phyloP scores from a whole-genome alignment of 164 flowering plant genomes.

The Kalanchoe fedtschenkoi region DNA sequence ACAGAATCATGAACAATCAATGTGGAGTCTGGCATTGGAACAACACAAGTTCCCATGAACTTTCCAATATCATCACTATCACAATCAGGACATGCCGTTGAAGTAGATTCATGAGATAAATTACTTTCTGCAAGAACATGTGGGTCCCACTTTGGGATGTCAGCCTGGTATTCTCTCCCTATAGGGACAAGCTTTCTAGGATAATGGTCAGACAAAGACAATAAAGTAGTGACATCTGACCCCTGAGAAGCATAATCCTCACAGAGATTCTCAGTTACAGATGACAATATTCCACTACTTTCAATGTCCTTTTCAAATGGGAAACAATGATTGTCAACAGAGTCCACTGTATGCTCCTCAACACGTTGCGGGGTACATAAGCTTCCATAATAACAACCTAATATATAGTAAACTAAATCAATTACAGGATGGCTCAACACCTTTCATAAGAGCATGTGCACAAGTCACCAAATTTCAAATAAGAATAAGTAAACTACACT shows the following conservation, averaged over 20 bases:
- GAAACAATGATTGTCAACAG: neutral
- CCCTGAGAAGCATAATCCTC: slow-evolving; percentile 1
- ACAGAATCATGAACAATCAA: slow-evolving; percentile 2
- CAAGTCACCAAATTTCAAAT: neutral
- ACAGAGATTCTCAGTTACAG: slow-evolving; percentile 2
- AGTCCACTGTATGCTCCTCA: neutral
- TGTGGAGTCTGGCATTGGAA: slow-evolving; percentile 35
- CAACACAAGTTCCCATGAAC: slow-evolving; percentile 40
- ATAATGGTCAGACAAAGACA: slow-evolving; percentile 8
- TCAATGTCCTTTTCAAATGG: neutral
- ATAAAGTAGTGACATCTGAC: slow-evolving; percentile 5
- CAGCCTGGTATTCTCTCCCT: slow-evolving; percentile 22
- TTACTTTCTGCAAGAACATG: neutral
- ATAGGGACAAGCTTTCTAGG: slow-evolving; percentile 19
- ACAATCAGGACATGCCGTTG: neutral
- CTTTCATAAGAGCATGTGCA: neutral
- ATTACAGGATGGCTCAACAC: neutral
- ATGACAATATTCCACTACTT: neutral
- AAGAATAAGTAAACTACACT: neutral
- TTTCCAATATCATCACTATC: slow-evolving; percentile 12
- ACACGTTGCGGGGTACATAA: neutral
- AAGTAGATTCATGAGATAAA: neutral
- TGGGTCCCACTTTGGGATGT: slow-evolving; percentile 14
- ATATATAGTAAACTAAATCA: neutral
- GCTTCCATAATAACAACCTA: neutral